Percentiles rank a stretch among this genome's conserved stretches.
phyloP scores from a whole-genome alignment of 2,329 filamentous ascomycete genomes.

The Fusarium citri region DNA sequence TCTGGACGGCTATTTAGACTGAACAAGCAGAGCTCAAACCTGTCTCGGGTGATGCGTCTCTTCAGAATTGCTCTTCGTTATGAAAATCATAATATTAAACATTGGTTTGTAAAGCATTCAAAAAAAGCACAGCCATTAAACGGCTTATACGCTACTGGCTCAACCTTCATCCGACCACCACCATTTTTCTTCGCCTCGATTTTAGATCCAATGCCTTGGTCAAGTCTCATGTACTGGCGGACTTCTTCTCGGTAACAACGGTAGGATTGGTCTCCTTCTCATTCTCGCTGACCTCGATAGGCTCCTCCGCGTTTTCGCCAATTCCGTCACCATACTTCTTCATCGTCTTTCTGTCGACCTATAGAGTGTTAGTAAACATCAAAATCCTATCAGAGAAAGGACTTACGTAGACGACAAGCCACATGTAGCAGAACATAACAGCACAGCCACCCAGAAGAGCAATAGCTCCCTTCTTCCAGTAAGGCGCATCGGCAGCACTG shows the following conservation, averaged over 20 bases:
- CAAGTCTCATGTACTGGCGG: not conserved
- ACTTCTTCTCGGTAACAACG: not conserved
- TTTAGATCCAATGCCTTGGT: not conserved
- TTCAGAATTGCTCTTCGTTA: not conserved
- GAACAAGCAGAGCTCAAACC: rapidly evolving
- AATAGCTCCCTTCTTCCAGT: constrained; percentile 51
- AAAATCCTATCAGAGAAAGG: no score
- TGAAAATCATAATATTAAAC: not conserved
- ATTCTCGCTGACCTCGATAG: not conserved
- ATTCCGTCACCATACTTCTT: not conserved
- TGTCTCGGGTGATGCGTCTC: not conserved
- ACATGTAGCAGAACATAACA: constrained; percentile 37
- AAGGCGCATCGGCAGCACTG: constrained; percentile 56
- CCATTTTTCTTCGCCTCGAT: rapidly evolving
- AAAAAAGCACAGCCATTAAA: no score
- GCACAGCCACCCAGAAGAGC: constrained; percentile 33
- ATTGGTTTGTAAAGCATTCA: not conserved
- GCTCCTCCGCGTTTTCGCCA: not conserved
- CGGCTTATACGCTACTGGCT: rapidly evolving
- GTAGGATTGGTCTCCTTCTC: not conserved
- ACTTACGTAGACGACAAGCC: constrained; percentile 30
- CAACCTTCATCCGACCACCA: not conserved
- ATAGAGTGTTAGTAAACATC: not conserved
- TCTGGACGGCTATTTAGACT: not conserved
- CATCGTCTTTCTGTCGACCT: not conserved